Evolutionary conservation across 2,329 filamentous ascomycete species (phyloP), one percentile per base, ranked within the genome.

Genomic region (Xylaria sp.): DNA sequence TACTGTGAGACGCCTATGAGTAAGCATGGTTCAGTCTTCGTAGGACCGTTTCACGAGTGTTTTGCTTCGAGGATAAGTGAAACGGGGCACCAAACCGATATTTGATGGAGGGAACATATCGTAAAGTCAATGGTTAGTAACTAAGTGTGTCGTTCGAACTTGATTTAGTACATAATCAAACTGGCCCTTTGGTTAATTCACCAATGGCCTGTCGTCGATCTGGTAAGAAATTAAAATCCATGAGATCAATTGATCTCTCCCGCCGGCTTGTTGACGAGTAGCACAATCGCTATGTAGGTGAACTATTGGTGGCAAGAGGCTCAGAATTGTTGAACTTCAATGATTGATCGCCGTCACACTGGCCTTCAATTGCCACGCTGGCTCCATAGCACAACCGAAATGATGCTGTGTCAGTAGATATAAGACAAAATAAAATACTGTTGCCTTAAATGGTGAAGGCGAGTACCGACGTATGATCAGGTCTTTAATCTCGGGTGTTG

Each of bases 321-420:
- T 57, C 27, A 47, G 27, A 38, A 9, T 49, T 54, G 58, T 54
- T 35, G 43, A 49, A 56, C 11, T 17, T 5, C 8, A 44, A 13
- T 7, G 15, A 37, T n/a, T 5, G 4, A n/a, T 4, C 31, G 13
- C 11, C 2, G 44, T 41, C 4, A 53, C n/a, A 41, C 37, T 31
- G 10, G 2, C 29, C 33, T 31, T 9, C 19, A 2, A 43, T 15
- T 25, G 21, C 31, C 17, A 41, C 43, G 7, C 6, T 5, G 9
- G 17, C 9, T 19, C 1, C 7, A 40, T 38, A n/a, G 23, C 23
- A 19, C 19, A 47, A 9, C 13, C 6, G 21, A 29, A 17, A 9
- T 47, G 17, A 7, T 17, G 9, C 38, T 13, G 23, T 17, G 9
- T 31, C 3, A 17, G 19, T n/a, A 1, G 15, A 31, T 11, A 3